Base-by-base conservation (phyloP, 2,329 filamentous ascomycete species). In the Pseudocercospora musae region DNA sequence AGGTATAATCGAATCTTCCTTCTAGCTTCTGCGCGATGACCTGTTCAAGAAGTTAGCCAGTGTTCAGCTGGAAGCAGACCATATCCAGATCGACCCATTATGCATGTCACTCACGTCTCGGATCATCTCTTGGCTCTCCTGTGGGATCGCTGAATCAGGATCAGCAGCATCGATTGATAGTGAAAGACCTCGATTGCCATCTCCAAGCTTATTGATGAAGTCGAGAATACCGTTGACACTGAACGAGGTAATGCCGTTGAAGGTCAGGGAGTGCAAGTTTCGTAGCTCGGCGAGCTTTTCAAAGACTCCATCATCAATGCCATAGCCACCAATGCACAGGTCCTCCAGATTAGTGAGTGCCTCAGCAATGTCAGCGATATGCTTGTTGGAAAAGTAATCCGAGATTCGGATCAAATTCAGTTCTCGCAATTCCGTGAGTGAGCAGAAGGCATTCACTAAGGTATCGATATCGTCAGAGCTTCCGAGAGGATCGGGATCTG, bases 171-270 rank as follows among this genome's bases (percentile, higher is more conserved):
- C 78, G 13, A 82, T 71, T 33, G 76, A 77, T 37, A 82, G 57
- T 1, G 74, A 72, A 13, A 82, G 72, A 15, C 78, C 78, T 48
- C 73, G 71, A 62, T 81, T 81, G 1, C 76, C 74, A 1, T 73
- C 73, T 13, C 68, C 76, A 8, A 83, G 72, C 15, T 71, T 68
- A 1, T 73, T 65, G n/a, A 81, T 72, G 59, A 81, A 81, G 6
- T 76, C 73, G 5, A 80, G 70, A 1, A 89, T 77, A 1, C 82
- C 83, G 4, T 78, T 72, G 2, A 75, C 75, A 0, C 82, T 84
- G 70, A 89, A 88, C 1, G 74, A 73, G 0, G 86, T 86, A 2
- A 82, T 74, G 2, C 83, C 84, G 40, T 79, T 80, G 46, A 89
- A 81, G 4, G 79, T 80, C 6, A 89, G 75, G 3, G 74, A 77